Base-by-base conservation (phyloP, 2,329 filamentous ascomycete genomes). In the Cercospora sp. region DNA sequence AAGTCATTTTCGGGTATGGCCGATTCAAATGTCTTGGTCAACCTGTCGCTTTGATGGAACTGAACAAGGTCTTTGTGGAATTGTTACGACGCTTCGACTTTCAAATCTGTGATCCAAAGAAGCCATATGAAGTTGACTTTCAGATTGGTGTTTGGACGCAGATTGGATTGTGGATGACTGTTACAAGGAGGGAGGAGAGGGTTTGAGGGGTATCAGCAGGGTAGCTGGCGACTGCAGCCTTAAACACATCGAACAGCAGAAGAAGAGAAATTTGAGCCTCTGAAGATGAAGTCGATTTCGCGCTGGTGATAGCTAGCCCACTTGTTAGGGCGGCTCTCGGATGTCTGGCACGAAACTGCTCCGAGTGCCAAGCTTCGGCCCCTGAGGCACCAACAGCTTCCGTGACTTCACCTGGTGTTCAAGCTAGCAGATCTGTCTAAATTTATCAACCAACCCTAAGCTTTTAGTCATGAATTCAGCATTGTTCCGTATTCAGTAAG, bases 31-130 rank as follows among this genome's bases (percentile, higher is more conserved):
- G 68, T 53, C 59, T 70, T 13, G 76, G 76, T 9, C 67, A 71
- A 55, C 74, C 74, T 49, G 77, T 78, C 34, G 74, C 74, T 58
- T 77, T 76, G 76, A 74, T 79, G 61, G 78, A 79, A 61, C 75
- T 79, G 71, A 71, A 69, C 9, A 65, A 67, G 45, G 51, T 68
- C 10, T 37, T 71, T 6, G 45, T 69, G 1, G 63, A 71, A 37
- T 37, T 65, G n/a, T 32, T 67, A 24, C 8, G 49, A 55, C 34
- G 65, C 3, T 67, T 67, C 18, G 57, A 67, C 4, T 57, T 63
- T 21, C 40, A 59, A 4, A 30, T 67, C n/a, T 69, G 68, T 51
- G 21, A 66, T 37, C 57, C 68, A 0, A 43, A 45, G 45, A 62
- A 60, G 4, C 55, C 61, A 3, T 40, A 67, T 3, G 68, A 69